These are phyloP conservation scores for Musa schizocarpa DNA, from an alignment of 176 grass and related monocot genomes.

Conservation along the genomic window DNA sequence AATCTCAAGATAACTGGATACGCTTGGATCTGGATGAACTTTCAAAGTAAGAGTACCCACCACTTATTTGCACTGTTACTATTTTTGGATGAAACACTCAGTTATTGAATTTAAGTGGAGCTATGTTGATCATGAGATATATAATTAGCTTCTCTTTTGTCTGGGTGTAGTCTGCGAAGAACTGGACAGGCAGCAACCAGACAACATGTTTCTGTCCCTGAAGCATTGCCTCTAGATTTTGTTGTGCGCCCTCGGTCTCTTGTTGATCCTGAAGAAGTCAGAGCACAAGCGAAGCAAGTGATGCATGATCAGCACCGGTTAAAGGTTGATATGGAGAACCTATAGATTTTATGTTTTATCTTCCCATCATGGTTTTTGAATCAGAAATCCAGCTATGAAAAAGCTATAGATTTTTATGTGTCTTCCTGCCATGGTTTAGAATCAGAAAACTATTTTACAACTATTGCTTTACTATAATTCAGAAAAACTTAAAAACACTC, in stretches of 20 bases:
- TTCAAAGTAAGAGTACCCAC: slow-evolving; percentile 51
- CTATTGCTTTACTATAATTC: too few species aligned
- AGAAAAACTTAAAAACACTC: too few species aligned
- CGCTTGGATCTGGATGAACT: slow-evolving; percentile 59
- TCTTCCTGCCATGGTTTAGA: too few species aligned
- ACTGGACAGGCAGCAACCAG: slow-evolving; percentile 49
- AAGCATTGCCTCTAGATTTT: slow-evolving; percentile 89
- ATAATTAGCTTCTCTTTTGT: slow-evolving; percentile 2
- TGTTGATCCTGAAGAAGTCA: slow-evolving; percentile 67
- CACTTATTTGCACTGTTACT: background rate
- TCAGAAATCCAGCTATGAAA: background rate
- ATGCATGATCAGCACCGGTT: slow-evolving; percentile 56
- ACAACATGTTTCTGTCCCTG: slow-evolving; percentile 79
- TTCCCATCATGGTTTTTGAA: background rate
- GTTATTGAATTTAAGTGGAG: background rate
- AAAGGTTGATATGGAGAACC: slow-evolving; percentile 32
- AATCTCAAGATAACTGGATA: slow-evolving; percentile 64
- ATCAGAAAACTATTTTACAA: too few species aligned
- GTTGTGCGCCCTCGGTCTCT: slow-evolving; percentile 84
- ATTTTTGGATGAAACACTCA: background rate
- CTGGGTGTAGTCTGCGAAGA: slow-evolving; percentile 32
- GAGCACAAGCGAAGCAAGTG: slow-evolving; percentile 75
- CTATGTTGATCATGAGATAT: background rate
- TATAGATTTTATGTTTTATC: background rate
- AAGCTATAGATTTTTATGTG: background rate